Conservation (phyloP, 352 stramenopile genomes). For the Phytophthora rubi region DNA sequence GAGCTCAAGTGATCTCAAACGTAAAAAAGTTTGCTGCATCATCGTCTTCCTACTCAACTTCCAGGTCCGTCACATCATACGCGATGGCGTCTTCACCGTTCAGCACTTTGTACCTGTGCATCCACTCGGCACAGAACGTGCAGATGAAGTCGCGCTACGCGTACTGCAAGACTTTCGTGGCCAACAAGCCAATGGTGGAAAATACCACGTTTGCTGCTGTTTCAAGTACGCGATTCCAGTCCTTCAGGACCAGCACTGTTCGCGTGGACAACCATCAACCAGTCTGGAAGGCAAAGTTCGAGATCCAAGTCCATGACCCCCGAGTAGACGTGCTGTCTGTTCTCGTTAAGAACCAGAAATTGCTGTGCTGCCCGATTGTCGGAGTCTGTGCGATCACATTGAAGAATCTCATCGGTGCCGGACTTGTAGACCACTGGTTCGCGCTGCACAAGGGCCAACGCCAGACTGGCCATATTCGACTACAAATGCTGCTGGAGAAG, state of each 20-base stretch:
- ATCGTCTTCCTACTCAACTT: neutral
- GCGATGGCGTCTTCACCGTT: neutral
- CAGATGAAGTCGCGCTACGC: conserved; percentile 38
- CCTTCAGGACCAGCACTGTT: conserved; percentile 52
- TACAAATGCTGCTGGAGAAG: conserved; percentile 51
- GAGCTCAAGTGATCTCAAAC: neutral
- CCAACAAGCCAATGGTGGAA: conserved; percentile 48
- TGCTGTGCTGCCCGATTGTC: conserved; percentile 53
- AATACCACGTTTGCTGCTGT: conserved; percentile 20
- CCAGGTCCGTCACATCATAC: too few relatives aligned
- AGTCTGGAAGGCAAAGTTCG: conserved; percentile 67
- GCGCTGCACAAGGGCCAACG: conserved; percentile 48
- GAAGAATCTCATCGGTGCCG: conserved; percentile 39
- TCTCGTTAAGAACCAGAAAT: conserved; percentile 61
- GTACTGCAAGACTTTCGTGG: conserved; percentile 66
- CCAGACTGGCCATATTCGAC: conserved; percentile 44
- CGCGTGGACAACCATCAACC: conserved; percentile 33
- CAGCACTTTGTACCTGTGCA: conserved; percentile 50
- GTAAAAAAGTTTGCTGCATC: neutral
- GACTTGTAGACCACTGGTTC: conserved; percentile 54
- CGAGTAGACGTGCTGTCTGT: conserved; percentile 53
- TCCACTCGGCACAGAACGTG: conserved; percentile 59
- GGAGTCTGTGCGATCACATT: conserved; percentile 57
- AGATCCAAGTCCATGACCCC: conserved; percentile 50
- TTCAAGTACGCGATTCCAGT: conserved; percentile 27